A percentile compares a stretch with the other conserved stretches of the same genome.
These are phyloP conservation scores for Metarhizium robertsii DNA, from an alignment of 2,329 filamentous ascomycete species.

Conservation along the genomic window DNA sequence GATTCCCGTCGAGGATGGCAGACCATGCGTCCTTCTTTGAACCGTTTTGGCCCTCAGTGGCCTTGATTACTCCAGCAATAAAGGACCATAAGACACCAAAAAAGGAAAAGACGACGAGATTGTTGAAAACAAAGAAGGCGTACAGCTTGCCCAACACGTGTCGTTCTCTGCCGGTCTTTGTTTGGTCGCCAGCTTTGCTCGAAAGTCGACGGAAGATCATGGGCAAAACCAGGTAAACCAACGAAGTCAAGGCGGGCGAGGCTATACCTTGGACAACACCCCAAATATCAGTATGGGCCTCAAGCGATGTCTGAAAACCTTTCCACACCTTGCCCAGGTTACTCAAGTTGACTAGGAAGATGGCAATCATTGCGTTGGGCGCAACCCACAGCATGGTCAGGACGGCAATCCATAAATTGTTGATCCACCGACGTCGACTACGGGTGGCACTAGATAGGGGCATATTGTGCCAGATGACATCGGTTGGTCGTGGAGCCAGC, in stretches of 20 bases:
- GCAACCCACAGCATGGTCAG: conserved; percentile 81
- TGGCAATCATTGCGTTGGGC: conserved; percentile 87
- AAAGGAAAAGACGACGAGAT: conserved; percentile 84
- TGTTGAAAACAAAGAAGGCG: conserved; percentile 96
- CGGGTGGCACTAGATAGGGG: conserved; percentile 59
- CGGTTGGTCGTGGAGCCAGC: conserved; percentile 77
- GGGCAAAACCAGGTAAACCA: conserved; percentile 80
- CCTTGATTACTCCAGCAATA: conserved; percentile 53
- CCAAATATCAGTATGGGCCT: conserved; percentile 59
- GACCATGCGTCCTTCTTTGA: conserved; percentile 55
- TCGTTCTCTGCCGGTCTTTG: conserved; percentile 84
- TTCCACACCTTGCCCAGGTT: conserved; percentile 77
- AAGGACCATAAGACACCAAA: conserved; percentile 79
- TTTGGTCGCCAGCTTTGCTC: conserved; percentile 75
- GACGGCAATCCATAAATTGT: conserved; percentile 73
- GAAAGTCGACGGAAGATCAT: conserved; percentile 85
- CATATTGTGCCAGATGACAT: conserved; percentile 95
- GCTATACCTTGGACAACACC: conserved; percentile 85
- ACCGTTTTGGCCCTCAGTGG: conserved; percentile 29
- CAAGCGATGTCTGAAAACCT: conserved; percentile 58
- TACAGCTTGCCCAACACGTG: conserved; percentile 89
- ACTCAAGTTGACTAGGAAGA: conserved; percentile 79
- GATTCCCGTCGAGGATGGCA: conserved; percentile 54
- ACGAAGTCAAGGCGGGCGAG: conserved; percentile 77
- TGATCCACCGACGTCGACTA: conserved; percentile 64